These are phyloP conservation scores for Eucalyptus camaldulensis DNA, from an alignment of 345 rosid species.

Conservation along the genomic window DNA sequence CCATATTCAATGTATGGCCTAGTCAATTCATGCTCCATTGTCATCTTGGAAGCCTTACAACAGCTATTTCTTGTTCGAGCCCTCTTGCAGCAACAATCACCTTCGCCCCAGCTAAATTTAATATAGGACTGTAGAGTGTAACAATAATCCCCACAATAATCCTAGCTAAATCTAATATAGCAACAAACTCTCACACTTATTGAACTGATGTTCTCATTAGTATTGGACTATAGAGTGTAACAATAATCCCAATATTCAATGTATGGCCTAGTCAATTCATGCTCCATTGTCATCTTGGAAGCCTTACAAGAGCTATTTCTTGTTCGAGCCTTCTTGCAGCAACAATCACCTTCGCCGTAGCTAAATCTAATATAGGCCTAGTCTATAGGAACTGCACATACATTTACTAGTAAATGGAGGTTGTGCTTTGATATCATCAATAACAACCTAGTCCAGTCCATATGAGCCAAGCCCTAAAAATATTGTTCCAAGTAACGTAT, in stretches of 20 bases:
- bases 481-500: background rate
- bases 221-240: too few species aligned
- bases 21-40: background rate
- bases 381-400: background rate
- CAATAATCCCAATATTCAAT: too few species aligned
- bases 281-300: background rate
- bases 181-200: too few species aligned
- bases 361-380: background rate
- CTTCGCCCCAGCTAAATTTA: too few species aligned
- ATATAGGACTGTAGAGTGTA: too few species aligned
- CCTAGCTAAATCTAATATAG: too few species aligned
- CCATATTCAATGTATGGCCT: background rate
- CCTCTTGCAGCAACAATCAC: too few species aligned
- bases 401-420: background rate
- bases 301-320: background rate
- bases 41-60: too few species aligned
- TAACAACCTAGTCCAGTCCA: background rate
- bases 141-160: too few species aligned
- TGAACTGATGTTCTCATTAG: too few species aligned
- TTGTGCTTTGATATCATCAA: background rate
- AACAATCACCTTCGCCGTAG: background rate
- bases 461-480: background rate
- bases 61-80: too few species aligned
- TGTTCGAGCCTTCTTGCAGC: background rate
- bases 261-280: too few species aligned